Percentiles rank a stretch among this genome's conserved stretches.
Conservation (phyloP, 2,329 filamentous ascomycete genomes). For the Penicillium sp. region DNA sequence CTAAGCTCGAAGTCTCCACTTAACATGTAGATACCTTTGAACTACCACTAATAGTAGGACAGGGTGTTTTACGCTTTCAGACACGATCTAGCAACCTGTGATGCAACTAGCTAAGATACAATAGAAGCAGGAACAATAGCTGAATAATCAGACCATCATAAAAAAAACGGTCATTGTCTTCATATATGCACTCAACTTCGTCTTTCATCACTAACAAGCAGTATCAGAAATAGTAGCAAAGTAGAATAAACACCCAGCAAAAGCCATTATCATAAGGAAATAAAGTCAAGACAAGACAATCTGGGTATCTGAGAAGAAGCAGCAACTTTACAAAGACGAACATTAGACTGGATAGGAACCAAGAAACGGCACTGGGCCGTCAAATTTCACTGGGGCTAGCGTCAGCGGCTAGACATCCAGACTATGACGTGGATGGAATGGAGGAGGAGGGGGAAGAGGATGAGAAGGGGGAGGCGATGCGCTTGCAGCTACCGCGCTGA, state of each 20-base stretch:
- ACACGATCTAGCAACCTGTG: too few species aligned
- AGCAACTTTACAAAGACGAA: slow-evolving; percentile 22
- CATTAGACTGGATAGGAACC: slow-evolving; percentile 21
- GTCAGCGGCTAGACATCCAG: not conserved
- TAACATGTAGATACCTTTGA: too few species aligned
- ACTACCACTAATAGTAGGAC: too few species aligned
- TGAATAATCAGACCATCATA: not conserved
- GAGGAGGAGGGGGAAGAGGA: not conserved
- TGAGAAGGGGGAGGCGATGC: slow-evolving; percentile 21
- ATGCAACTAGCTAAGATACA: too few species aligned
- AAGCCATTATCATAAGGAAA: not conserved
- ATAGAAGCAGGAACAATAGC: not conserved
- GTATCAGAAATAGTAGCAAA: not conserved
- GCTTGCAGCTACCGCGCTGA: slow-evolving; percentile 29
- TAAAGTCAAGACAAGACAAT: slow-evolving; percentile 30
- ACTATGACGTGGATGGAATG: not conserved
- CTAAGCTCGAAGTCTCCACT: too few species aligned
- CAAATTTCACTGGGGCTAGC: not conserved
- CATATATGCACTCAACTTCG: slow-evolving; percentile 12
- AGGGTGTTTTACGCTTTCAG: too few species aligned
- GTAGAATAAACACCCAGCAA: slow-evolving; percentile 5
- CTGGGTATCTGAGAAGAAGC: slow-evolving; percentile 29
- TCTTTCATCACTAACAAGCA: slow-evolving; percentile 12
- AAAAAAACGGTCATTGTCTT: not conserved
- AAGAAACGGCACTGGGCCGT: not conserved